These are phyloP conservation scores for Solanum phureja DNA, from an alignment of 257 asterid species.

Conservation along the genomic window DNA sequence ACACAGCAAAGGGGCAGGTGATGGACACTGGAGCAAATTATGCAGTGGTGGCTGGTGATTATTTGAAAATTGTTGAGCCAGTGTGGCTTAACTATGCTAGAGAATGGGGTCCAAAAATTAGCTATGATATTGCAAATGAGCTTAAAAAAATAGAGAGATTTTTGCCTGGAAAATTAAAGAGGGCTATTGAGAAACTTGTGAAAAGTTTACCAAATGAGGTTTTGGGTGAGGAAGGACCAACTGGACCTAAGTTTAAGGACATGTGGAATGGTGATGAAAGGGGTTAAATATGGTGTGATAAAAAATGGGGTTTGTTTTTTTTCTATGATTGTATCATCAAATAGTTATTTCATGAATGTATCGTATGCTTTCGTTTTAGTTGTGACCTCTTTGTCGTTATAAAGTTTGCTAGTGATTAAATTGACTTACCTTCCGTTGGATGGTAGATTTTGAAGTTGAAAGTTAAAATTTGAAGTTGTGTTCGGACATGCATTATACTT, in stretches of 20 bases:
- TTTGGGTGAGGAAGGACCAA: constrained; percentile 79
- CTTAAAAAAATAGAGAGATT: constrained; percentile 32
- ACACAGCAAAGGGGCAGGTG: constrained; percentile 27
- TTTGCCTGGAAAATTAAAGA: constrained; percentile 48
- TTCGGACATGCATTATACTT: too few relatives aligned
- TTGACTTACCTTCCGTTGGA: not conserved
- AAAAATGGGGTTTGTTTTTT: not conserved
- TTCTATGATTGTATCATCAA: not conserved
- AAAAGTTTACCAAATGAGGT: constrained; percentile 51
- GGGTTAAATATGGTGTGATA: not conserved
- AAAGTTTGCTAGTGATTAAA: not conserved
- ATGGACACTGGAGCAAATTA: constrained; percentile 37
- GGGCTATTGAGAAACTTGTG: constrained; percentile 29
- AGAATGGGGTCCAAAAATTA: constrained; percentile 78
- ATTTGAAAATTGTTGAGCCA: constrained; percentile 38
- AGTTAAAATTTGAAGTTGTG: not conserved
- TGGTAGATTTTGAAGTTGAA: not conserved
- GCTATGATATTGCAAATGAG: constrained; percentile 40
- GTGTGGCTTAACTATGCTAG: constrained; percentile 59
- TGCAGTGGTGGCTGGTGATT: constrained; percentile 30
- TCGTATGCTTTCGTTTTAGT: not conserved
- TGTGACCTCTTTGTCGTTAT: not conserved
- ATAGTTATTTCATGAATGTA: not conserved
- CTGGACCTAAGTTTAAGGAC: constrained; percentile 76
- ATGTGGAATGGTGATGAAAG: constrained; percentile 80